These are phyloP conservation scores for Xylaria multiplex DNA, from an alignment of 2,329 filamentous ascomycete species.

Conservation along the genomic window DNA sequence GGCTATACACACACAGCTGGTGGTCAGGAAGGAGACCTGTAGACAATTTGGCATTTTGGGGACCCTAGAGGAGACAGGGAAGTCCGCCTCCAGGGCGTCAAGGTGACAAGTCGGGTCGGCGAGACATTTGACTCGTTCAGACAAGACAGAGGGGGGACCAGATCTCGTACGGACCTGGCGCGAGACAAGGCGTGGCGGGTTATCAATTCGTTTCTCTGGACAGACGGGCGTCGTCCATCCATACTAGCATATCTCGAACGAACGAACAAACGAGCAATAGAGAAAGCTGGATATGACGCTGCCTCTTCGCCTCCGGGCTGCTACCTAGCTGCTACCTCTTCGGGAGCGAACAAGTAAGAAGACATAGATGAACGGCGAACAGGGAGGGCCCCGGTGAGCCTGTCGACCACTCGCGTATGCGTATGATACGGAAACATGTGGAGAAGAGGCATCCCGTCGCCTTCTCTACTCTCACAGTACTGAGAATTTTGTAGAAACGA, in stretches of 20 bases:
- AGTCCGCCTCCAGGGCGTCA: constrained; percentile 29
- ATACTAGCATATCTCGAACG: constrained; percentile 14
- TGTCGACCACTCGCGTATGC: constrained; percentile 29
- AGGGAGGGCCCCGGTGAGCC: constrained; percentile 32
- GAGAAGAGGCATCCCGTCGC: constrained; percentile 31
- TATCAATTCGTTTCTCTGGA: constrained; percentile 25
- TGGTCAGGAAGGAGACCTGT: constrained; percentile 25
- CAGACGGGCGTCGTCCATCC: constrained; percentile 17
- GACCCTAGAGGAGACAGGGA: constrained; percentile 25
- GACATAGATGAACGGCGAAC: constrained; percentile 29
- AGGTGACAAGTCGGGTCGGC: constrained; percentile 36
- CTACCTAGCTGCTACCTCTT: constrained; percentile 22
- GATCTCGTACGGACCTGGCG: constrained; percentile 30
- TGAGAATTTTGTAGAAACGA: constrained; percentile 21
- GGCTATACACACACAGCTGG: constrained; percentile 32
- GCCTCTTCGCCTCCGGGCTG: constrained; percentile 25
- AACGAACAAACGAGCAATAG: constrained; percentile 5
- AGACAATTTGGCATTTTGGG: constrained; percentile 27
- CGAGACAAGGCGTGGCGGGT: constrained; percentile 36
- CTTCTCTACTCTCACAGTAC: constrained; percentile 17
- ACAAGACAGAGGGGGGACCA: constrained; percentile 32
- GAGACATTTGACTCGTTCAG: constrained; percentile 37
- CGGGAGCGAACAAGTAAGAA: constrained; percentile 21
- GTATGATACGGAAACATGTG: constrained; percentile 31
- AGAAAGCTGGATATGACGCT: constrained; percentile 21